Evolutionary conservation across 2,329 filamentous ascomycete genomes (phyloP).

Genomic region (Stachybotrys elegans): DNA sequence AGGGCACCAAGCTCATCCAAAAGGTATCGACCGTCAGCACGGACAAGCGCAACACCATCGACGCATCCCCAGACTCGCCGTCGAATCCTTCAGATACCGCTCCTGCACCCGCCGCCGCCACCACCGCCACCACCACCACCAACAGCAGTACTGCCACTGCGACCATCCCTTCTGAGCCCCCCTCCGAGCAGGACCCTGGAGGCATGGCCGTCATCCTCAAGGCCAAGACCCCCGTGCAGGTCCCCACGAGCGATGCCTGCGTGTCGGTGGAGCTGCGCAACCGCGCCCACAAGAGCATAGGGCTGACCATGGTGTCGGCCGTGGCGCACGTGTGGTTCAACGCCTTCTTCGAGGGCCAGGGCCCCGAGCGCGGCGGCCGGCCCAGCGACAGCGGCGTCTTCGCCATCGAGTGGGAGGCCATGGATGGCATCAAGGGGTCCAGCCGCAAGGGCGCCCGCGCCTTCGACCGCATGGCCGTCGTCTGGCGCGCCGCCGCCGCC

Average conservation of each 20-base stretch:
- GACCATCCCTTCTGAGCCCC: conserved; percentile 10
- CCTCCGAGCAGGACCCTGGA: conserved; percentile 45
- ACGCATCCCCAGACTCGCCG: conserved; percentile 4
- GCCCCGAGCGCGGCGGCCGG: conserved; percentile 61
- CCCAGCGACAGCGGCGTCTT: conserved; percentile 63
- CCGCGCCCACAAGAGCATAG: conserved; percentile 69
- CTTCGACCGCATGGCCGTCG: conserved; percentile 76
- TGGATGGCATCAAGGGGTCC: conserved; percentile 95
- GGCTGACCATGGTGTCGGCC: conserved; percentile 84
- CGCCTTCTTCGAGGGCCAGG: conserved; percentile 80
- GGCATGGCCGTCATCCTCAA: conserved; percentile 75
- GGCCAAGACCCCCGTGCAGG: conserved; percentile 60
- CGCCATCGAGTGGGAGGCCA: conserved; percentile 55
- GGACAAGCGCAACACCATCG: conserved; percentile 14
- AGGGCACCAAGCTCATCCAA: conserved; percentile 27
- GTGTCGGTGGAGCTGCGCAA: conserved; percentile 85
- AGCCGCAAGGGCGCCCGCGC: conserved; percentile 75
- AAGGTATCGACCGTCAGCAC: conserved; percentile 20
- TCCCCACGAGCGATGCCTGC: conserved; percentile 83
- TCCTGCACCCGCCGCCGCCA: conserved; percentile 8
- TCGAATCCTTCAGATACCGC: neutral
- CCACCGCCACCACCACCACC: conserved; percentile 13
- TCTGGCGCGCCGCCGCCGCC: conserved; percentile 60
- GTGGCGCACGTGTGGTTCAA: conserved; percentile 98
- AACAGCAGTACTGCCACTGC: conserved; percentile 8